Conservation (phyloP, 2,329 filamentous ascomycete species). For the Pseudogymnoascus sp. region DNA sequence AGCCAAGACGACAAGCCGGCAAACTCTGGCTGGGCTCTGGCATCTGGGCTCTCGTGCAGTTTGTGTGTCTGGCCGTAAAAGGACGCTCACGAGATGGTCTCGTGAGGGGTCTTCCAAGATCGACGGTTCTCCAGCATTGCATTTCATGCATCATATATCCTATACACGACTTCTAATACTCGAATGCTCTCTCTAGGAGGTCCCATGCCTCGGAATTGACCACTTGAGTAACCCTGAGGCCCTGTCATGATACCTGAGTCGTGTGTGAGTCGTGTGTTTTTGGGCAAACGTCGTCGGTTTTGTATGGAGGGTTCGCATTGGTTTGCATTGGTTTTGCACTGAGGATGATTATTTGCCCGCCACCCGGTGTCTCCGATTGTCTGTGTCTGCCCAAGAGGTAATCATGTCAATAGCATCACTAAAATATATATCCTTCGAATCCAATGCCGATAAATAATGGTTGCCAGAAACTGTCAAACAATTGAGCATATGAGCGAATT, state of each 20-base stretch:
- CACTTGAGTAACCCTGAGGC: neutral
- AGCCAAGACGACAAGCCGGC: neutral
- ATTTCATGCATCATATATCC: neutral
- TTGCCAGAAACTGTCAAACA: neutral
- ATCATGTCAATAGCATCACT: neutral
- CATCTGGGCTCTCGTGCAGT: neutral
- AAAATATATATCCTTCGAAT: neutral
- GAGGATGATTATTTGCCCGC: neutral
- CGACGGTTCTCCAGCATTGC: conserved; percentile 1
- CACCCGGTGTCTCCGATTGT: neutral
- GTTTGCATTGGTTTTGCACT: neutral
- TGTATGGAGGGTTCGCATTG: too few relatives aligned
- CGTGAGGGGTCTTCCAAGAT: neutral
- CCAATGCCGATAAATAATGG: neutral
- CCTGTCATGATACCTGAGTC: neutral
- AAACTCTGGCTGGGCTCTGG: neutral
- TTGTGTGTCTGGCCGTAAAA: neutral
- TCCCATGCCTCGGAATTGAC: neutral
- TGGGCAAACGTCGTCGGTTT: neutral
- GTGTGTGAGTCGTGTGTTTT: neutral
- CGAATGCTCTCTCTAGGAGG: neutral
- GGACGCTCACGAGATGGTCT: neutral
- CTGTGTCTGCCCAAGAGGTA: neutral
- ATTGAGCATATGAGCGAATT: neutral
- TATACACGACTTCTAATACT: neutral